Base-by-base conservation (phyloP, 441 rosid genomes). In the Populus hybrid region DNA sequence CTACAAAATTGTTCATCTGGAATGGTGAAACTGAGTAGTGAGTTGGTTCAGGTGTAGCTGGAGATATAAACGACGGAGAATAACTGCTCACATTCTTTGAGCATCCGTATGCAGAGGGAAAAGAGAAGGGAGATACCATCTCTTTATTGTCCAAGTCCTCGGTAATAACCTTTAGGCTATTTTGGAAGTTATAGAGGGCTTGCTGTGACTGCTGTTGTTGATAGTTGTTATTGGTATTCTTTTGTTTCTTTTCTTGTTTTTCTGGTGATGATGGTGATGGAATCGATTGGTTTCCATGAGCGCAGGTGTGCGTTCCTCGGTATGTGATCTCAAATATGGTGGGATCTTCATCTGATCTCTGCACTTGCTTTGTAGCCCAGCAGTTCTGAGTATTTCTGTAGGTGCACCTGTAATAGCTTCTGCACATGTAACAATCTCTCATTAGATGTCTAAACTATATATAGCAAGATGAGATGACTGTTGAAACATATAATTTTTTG, bases 331-430 rank as follows among this genome's bases (percentile, higher is more conserved):
- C 93, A 68, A 90, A 91, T 75, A 88, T 59, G 38, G 80, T 76
- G 1, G 91, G 93, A 74, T 93, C 92, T 9, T 89, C 89, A 16
- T 91, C 91, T 11, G 93, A 90, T 86, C 97, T 85, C 74, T 95
- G 99, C 69, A 95, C 96, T 86, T 95, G 95, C 86, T 93, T 95
- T 18, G 93, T 93, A 5, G 99, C 98, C 82, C 86, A 84, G 83
- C 99, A 95, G 74, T 93, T 91, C 80, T 89, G 92, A 2, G 84
- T 81, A 72, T 86, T 89, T 75, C 98, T 84, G 64, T 90, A 88
- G 12, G 93, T 91, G 86, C 99, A 95, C 78, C 98, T 89, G 77
- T 93, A 95, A 73, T 95, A 95, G 80, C 96, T 97, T 76, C 99
- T 95, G 92, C 75, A 67, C 3, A 77, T 9, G n/a, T 3, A 67